Base-by-base conservation (phyloP, 768 basidiomycete species). In the Pulveroboletus sp. region DNA sequence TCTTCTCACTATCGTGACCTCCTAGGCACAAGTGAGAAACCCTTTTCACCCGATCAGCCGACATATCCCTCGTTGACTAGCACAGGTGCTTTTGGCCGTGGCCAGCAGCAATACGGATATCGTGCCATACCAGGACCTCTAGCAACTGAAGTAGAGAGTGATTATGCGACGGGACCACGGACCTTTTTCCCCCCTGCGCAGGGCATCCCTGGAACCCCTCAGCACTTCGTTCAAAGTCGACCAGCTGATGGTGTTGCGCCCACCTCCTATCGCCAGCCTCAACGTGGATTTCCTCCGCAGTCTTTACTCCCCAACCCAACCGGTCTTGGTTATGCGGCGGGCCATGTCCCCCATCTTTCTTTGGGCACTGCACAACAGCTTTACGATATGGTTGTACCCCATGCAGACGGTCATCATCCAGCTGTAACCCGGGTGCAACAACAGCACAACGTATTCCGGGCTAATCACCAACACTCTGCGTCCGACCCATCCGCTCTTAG, bases 401-500 rank as follows among this genome's bases (percentile, higher is more conserved):
- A 67, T 30, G 36, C 50, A 14, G 81, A 84, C 54, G 74, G 73
- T 53, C 81, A 76, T 45, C 76, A 81, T 62, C 78, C 84, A 32
- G 79, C 85, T 30, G 82, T 87, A 50, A 76, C 80, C 44, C 86
- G 86, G 56, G 81, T 88, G 43, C 88, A 90, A 65, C 86, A 89
- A 58, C 87, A 88, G 61, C 84, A 83, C 62, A 82, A 81, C 57
- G 76, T 76, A 39, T 89, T 86, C 72, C 84, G 86, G 33, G 75
- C 73, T 26, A 80, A 78, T 24, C 88, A 91, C 65, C 89, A 90
- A 55, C 88, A 91, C 67, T 90, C 88, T 32, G 79, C 86, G 5
- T 89, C 88, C 2, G 89, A 91, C 62, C 89, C 88, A 4, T 85
- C 87, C 31, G 77, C 82, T 8, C 73, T 89, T 35, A 80, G 88